These are phyloP conservation scores for Bretschneidera sinensis DNA, from an alignment of 345 rosid species.

Conservation along the genomic window DNA sequence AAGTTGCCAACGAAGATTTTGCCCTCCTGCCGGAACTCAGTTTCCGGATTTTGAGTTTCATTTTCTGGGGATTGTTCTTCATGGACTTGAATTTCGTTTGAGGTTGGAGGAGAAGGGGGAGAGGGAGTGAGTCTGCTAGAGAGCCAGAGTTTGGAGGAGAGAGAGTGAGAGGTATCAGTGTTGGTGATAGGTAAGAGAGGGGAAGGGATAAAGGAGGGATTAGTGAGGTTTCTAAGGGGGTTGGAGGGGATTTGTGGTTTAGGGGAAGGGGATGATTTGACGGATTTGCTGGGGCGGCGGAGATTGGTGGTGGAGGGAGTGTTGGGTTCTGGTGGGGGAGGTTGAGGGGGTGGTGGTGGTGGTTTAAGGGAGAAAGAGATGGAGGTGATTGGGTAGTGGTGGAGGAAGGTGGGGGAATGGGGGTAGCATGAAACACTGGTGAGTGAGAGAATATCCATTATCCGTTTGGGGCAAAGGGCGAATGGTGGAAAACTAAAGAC, in stretches of 20 bases:
- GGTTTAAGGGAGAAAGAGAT: conserved; percentile 46
- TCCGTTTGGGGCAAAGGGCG: too few relatives aligned
- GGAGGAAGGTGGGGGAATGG: conserved; percentile 24
- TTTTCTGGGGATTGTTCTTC: conserved; percentile 21
- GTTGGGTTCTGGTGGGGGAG: conserved; percentile 30
- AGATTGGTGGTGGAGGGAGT: conserved; percentile 26
- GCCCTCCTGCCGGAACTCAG: conserved; percentile 58
- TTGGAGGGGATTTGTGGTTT: conserved; percentile 32
- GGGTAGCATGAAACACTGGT: conserved; percentile 38
- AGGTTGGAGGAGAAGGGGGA: conserved; percentile 33
- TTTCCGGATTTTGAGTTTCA: conserved; percentile 21
- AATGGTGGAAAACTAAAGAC: too few relatives aligned
- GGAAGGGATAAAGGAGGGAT: conserved; percentile 22
- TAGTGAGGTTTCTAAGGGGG: conserved; percentile 49
- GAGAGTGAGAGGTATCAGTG: conserved; percentile 27
- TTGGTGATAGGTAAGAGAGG: conserved; percentile 6
- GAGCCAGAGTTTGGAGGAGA: conserved; percentile 63
- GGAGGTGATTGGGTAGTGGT: conserved; percentile 21
- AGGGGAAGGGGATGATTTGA: conserved; percentile 21
- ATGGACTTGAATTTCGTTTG: conserved; percentile 1
- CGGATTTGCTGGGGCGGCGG: conserved; percentile 55
- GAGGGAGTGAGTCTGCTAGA: conserved; percentile 74
- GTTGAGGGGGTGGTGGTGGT: conserved; percentile 24
- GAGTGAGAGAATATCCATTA: conserved; percentile 40
- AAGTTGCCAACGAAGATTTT: conserved; percentile 87